Evolutionary conservation across 352 stramenopile species (phyloP), one percentile per base, ranked within the genome.

Genomic region (Globisporangium barbulae): DNA sequence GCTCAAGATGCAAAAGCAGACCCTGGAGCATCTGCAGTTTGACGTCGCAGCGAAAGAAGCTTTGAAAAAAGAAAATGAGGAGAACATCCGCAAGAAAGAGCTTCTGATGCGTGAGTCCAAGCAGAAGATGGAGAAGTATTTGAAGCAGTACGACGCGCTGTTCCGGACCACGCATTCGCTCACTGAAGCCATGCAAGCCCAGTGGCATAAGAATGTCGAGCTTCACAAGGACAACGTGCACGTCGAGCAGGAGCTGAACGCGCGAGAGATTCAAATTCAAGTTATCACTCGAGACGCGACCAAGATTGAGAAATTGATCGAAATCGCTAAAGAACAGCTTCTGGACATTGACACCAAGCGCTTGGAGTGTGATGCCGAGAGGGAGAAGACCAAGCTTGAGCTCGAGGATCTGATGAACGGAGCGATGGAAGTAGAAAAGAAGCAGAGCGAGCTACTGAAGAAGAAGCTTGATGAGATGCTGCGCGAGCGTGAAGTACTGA

Each of bases 111-210:
- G 83, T 31, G 82, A 92, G 39, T 87, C 81, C 45, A 96, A 96
- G 70, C 74, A 87, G 7, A 91, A 92, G 48, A 95, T 97, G 83
- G 84, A 97, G 31, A 91, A 90, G 54, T 94, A 96, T 59, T 65
- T 95, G 21, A 89, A 87, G 37, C 79, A 96, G 56, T 96, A 96
- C 58, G 87, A 97, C 58, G 74, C 69, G 9, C 74, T 97, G 2
- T 96, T 93, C 53, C 76, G 83, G 35, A 90, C 83, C 45, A 92
- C 82, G 0, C 83, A 91, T 53, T 85, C 80, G 15, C 68, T 91
- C 31, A 92, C 85, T 1, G 81, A 90, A 56, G 81, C 80, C n/a
- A 92, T 90, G 81, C 82, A 93, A 47, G 52, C 77, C 30, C 84
- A 93, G 54, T 93, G 82, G 85, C 82, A 91, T 37, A 90, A 89